phyloP scores from a whole-genome alignment of 345 rosid genomes.

The Turnera subulata region DNA sequence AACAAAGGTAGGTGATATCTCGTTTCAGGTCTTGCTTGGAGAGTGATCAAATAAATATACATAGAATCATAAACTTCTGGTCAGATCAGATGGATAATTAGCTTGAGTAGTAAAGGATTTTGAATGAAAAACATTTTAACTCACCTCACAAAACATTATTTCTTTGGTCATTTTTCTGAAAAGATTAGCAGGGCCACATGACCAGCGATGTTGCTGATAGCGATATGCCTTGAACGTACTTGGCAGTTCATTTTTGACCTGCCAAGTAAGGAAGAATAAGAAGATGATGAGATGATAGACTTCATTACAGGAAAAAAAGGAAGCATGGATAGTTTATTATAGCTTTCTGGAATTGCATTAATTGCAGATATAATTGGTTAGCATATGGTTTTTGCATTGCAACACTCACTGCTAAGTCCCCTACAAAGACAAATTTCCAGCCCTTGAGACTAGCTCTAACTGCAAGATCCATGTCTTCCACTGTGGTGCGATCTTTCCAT shows the following conservation, averaged over 20 bases:
- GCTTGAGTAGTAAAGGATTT: not conserved
- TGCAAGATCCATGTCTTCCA: slow-evolving; percentile 66
- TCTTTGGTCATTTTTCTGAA: slow-evolving; percentile 52
- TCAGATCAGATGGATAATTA: not conserved
- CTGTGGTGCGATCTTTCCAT: slow-evolving; percentile 58
- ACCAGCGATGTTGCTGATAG: slow-evolving; percentile 53
- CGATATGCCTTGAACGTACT: slow-evolving; percentile 50
- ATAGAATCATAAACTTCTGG: not conserved
- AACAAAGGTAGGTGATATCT: not conserved
- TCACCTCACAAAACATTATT: slow-evolving; percentile 38
- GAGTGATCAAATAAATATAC: not conserved
- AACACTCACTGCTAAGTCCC: slow-evolving; percentile 32
- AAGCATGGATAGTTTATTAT: not conserved
- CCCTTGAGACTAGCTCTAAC: slow-evolving; percentile 52
- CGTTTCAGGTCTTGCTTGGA: too few species aligned
- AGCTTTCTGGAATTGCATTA: not conserved
- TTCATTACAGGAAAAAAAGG: not conserved
- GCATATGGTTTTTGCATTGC: not conserved
- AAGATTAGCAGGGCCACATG: slow-evolving; percentile 59
- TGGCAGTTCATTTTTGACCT: slow-evolving; percentile 57
- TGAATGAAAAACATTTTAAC: not conserved
- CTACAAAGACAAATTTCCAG: slow-evolving; percentile 48
- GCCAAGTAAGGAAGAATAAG: not conserved
- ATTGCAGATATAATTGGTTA: too few species aligned
- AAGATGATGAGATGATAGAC: not conserved